These are phyloP conservation scores for Neonectria punicea DNA, from an alignment of 2,329 filamentous ascomycete genomes.

Conservation along the genomic window DNA sequence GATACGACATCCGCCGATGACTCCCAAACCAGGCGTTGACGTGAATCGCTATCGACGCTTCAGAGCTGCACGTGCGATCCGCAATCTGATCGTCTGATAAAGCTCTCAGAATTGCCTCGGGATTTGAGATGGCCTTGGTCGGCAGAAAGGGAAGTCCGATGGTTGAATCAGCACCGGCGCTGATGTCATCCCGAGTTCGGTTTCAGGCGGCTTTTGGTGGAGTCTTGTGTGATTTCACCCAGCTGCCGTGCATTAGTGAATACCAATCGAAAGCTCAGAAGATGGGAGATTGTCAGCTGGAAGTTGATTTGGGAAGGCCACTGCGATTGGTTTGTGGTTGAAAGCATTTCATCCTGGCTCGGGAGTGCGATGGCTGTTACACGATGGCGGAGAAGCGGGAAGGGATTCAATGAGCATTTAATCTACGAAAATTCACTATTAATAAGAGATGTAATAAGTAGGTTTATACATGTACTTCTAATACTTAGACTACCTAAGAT, in stretches of 20 bases:
- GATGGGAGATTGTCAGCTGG: background rate
- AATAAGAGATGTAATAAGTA: no score
- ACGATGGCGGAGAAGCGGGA: background rate
- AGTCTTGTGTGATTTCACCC: slow-evolving; percentile 3
- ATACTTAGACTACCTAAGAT: no score
- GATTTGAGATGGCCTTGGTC: background rate
- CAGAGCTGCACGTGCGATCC: background rate
- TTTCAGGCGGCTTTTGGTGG: background rate
- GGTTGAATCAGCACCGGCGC: background rate
- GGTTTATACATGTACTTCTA: no score
- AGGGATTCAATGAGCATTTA: background rate
- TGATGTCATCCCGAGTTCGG: slow-evolving; percentile 10
- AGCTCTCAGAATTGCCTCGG: background rate
- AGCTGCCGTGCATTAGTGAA: no score
- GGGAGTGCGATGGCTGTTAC: background rate
- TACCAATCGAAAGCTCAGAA: background rate
- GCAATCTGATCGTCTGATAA: slow-evolving; percentile 2
- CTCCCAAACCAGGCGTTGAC: background rate
- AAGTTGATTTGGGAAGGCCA: no score
- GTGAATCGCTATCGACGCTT: slow-evolving; percentile 12
- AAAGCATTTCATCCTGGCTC: background rate
- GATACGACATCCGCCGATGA: slow-evolving; percentile 24
- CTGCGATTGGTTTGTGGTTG: background rate
- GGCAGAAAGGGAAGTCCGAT: background rate
- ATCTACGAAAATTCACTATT: no score